Conservation (phyloP, 306 rosid genomes). For the Spatholobus suberectus region DNA sequence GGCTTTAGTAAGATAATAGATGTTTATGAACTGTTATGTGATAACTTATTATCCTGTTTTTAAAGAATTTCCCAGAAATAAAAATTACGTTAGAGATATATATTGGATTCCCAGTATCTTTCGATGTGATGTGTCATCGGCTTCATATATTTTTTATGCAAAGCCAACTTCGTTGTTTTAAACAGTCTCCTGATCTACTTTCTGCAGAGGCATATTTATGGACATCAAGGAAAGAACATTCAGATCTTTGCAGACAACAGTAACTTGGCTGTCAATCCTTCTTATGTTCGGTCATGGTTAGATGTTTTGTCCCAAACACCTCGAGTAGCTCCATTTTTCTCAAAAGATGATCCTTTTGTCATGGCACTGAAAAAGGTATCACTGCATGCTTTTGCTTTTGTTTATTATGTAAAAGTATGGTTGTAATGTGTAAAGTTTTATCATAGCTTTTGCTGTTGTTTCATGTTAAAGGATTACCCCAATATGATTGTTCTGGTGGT, state of each 20-base stretch:
- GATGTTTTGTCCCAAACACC: slow-evolving; percentile 85
- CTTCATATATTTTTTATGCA: not conserved
- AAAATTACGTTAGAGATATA: not conserved
- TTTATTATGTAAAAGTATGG: not conserved
- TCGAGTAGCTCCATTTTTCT: slow-evolving; percentile 93
- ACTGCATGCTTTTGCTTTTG: not conserved
- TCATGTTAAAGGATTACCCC: not conserved
- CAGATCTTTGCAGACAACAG: slow-evolving; percentile 83
- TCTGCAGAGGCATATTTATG: slow-evolving; percentile 92
- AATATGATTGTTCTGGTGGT: slow-evolving; percentile 10
- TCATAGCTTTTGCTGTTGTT: slow-evolving; percentile 1
- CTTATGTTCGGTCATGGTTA: slow-evolving; percentile 85
- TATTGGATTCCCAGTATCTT: not conserved
- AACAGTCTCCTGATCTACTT: slow-evolving; percentile 37
- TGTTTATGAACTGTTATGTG: not conserved
- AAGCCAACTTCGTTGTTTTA: slow-evolving; percentile 6
- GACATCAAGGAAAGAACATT: slow-evolving; percentile 79
- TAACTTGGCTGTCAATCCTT: slow-evolving; percentile 93
- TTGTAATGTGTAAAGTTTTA: slow-evolving; percentile 7
- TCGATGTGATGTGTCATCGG: not conserved
- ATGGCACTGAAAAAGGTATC: slow-evolving; percentile 88
- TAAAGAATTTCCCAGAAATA: not conserved
- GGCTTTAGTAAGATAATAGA: not conserved
- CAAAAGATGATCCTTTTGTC: slow-evolving; percentile 83
- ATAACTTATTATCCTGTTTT: not conserved